These are phyloP conservation scores for Cercospora sp. DNA, from an alignment of 2,329 filamentous ascomycete species.

Conservation along the genomic window DNA sequence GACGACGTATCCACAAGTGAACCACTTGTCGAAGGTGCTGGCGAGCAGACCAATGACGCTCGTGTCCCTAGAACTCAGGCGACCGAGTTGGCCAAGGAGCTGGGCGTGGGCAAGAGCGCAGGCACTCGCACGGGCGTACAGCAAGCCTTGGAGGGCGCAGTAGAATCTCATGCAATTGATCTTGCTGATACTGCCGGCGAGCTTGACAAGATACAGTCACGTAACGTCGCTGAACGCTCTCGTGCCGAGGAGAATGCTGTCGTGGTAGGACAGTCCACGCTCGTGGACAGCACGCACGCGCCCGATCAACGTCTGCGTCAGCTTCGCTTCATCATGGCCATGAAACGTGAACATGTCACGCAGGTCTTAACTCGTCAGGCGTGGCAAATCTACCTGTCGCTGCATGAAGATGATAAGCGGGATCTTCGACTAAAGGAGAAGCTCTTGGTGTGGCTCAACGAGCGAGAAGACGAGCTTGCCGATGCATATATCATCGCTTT, in stretches of 20 bases:
- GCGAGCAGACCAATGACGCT: neutral
- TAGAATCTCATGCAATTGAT: neutral
- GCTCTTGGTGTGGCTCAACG: slow-evolving; percentile 33
- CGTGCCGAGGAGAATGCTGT: neutral
- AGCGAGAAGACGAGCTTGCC: slow-evolving; percentile 20
- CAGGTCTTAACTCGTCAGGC: slow-evolving; percentile 21
- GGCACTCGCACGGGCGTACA: neutral
- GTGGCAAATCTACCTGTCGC: slow-evolving; percentile 42
- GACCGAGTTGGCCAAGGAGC: neutral
- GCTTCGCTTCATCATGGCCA: slow-evolving; percentile 15
- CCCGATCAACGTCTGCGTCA: slow-evolving; percentile 8
- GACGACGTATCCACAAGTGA: neutral
- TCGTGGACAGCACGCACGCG: neutral
- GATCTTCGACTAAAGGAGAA: slow-evolving; percentile 30
- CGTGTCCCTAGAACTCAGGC: neutral
- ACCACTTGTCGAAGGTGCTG: neutral
- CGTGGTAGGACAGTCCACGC: neutral
- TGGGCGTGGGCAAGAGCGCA: neutral
- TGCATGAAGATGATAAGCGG: slow-evolving; percentile 28
- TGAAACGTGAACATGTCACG: neutral
- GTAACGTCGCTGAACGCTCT: neutral
- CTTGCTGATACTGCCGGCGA: slow-evolving; percentile 7
- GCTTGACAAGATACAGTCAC: slow-evolving; percentile 5
- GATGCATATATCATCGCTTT: slow-evolving; percentile 29
- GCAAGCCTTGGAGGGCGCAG: neutral